Base-by-base conservation (phyloP, 179 eudicot genomes). In the Corrigiola litoralis region DNA sequence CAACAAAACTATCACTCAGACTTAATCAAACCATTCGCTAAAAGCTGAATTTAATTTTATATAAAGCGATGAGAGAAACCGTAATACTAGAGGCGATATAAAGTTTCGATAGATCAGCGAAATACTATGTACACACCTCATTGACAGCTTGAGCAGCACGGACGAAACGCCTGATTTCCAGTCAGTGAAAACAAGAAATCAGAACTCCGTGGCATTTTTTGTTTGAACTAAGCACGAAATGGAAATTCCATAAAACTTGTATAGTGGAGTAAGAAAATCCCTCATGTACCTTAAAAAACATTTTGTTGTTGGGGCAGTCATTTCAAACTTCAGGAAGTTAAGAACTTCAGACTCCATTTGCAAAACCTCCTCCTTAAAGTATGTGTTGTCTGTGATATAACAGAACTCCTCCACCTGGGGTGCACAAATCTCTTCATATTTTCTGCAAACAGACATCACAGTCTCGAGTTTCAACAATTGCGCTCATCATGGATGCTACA, bases 331-430 rank as follows among this genome's bases (percentile, higher is more conserved):
- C 80, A 94, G 61, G 74, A 71, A 90, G 69, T 87, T 87, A 58
- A 94, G 77, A 51, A 94, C 97, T 27, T 75, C 54, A 40, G 96
- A 79, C 73, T 94, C 99, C 99, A 94, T 94, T 77, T 90, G 76
- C 85, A 94, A 70, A 67, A 88, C 92, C 90, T 90, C 96, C 3
- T 90, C 97, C 78, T 85, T 88, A 64, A 84, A 82, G 76, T 90
- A 90, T 45, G 97, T 90, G 79, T 86, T 86, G 66, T 90, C 97
- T 1, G 97, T 90, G 28, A 90, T 88, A 69, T 88, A 88, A 68
- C 97, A 90, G 61, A 84, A 90, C 69, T 90, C 95, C 80, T 90
- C 97, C 66, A 88, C 97, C 73, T 86, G 95, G 25, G 95, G 95
- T 10, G 95, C 92, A 75, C 97, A 88, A 25, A 90, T 88, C 80